A percentile compares a stretch with the other conserved stretches of the same genome.
Conservation (phyloP, 2,329 filamentous ascomycete species). For the Setomelanomma holmii region DNA sequence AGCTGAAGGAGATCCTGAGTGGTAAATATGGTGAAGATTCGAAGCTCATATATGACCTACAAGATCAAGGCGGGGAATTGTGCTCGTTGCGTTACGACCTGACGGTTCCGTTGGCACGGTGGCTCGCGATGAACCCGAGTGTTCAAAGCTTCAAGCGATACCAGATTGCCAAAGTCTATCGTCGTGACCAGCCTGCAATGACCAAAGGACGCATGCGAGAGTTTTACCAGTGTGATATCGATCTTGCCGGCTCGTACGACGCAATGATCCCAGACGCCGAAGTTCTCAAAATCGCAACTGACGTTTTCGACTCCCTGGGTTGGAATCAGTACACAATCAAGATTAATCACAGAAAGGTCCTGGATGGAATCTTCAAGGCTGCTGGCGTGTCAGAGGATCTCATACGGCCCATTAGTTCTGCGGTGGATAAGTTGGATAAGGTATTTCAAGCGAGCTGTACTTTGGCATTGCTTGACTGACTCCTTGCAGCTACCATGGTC, state of each 20-base stretch:
- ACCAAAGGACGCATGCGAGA: conserved; percentile 93
- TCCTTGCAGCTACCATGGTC: conserved; percentile 69
- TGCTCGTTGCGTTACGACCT: conserved; percentile 86
- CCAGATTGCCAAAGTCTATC: conserved; percentile 92
- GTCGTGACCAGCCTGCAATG: conserved; percentile 78
- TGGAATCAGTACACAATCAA: conserved; percentile 86
- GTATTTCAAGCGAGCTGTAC: conserved; percentile 41
- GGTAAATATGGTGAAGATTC: conserved; percentile 94
- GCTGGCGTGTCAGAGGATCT: conserved; percentile 88
- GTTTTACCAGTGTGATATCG: conserved; percentile 97
- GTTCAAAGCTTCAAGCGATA: conserved; percentile 90
- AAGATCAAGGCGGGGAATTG: conserved; percentile 86
- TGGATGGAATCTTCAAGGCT: conserved; percentile 91
- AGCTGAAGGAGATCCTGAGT: conserved; percentile 83
- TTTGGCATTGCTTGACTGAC: conserved; percentile 13
- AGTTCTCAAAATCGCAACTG: conserved; percentile 81
- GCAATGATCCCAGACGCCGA: conserved; percentile 93
- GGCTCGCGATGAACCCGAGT: conserved; percentile 87
- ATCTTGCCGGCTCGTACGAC: conserved; percentile 85
- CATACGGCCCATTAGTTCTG: conserved; percentile 86
- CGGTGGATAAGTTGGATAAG: conserved; percentile 97
- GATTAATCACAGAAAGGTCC: conserved; percentile 91
- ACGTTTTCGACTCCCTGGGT: conserved; percentile 82
- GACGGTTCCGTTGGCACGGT: conserved; percentile 89
- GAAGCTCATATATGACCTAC: conserved; percentile 89